phyloP scores from a whole-genome alignment of 2,329 filamentous ascomycete species.

The Arthrobotrys entomopaga region DNA sequence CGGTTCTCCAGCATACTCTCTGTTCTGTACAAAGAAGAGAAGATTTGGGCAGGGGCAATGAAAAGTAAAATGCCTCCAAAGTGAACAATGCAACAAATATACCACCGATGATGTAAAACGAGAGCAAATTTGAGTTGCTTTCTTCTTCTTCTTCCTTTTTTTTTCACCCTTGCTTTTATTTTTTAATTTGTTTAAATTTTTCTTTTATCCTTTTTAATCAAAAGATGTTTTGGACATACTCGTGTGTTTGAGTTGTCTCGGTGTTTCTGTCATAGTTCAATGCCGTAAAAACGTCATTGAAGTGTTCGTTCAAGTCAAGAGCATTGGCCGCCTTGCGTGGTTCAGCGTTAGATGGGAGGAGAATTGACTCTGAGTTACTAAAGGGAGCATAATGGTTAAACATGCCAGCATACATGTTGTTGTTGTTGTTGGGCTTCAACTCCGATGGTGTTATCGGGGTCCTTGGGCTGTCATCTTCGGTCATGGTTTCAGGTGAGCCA shows the following conservation, averaged over 20 bases:
- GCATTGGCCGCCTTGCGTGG: slow-evolving; percentile 41
- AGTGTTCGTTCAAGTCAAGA: slow-evolving; percentile 39
- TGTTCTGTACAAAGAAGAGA: slow-evolving; percentile 44
- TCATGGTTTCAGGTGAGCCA: slow-evolving; percentile 45
- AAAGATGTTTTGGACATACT: slow-evolving; percentile 40
- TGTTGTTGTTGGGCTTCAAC: slow-evolving; percentile 18
- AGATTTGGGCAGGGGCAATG: slow-evolving; percentile 8
- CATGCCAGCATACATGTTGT: slow-evolving; percentile 9
- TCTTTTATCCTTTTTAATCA: neutral
- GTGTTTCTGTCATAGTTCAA: slow-evolving; percentile 44
- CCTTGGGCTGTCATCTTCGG: slow-evolving; percentile 44
- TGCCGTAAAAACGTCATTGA: slow-evolving; percentile 45
- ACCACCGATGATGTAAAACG: no score
- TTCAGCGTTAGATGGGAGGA: slow-evolving; percentile 37
- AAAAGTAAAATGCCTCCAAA: neutral
- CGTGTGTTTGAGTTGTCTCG: slow-evolving; percentile 23
- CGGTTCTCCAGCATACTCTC: slow-evolving; percentile 34
- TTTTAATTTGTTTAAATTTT: neutral
- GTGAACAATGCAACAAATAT: no score
- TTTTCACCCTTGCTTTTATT: neutral
- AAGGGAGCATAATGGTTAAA: slow-evolving; percentile 39
- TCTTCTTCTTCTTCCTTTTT: neutral
- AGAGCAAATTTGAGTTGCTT: neutral
- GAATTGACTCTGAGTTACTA: slow-evolving; percentile 23
- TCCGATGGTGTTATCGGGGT: slow-evolving; percentile 43